Percentiles rank a stretch among this genome's conserved stretches.
phyloP scores from a whole-genome alignment of 768 basidiomycete species.

The Kwoniella heveanensis region DNA sequence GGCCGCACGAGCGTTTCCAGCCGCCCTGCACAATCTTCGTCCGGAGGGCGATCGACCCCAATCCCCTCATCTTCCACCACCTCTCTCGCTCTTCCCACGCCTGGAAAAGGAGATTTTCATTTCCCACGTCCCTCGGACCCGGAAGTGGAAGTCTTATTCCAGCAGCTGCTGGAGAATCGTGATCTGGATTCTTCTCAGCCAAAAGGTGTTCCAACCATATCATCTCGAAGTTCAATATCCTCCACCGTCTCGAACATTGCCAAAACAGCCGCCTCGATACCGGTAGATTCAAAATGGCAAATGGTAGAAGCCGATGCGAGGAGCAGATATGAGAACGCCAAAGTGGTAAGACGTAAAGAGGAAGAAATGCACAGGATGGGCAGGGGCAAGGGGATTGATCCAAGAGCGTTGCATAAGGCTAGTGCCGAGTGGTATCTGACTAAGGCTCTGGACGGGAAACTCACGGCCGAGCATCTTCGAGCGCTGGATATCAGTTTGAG shows the following conservation, averaged over 20 bases:
- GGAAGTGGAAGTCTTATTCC: conserved; percentile 79
- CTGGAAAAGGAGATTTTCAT: conserved; percentile 61
- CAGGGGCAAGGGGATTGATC: conserved; percentile 31
- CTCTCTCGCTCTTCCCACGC: conserved; percentile 14
- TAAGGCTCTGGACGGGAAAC: conserved; percentile 82
- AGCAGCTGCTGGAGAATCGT: conserved; percentile 71
- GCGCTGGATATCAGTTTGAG: conserved; percentile 73
- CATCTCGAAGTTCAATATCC: conserved; percentile 33
- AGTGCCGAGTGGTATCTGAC: conserved; percentile 92
- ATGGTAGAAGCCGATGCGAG: conserved; percentile 83
- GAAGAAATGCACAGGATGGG: conserved; percentile 62
- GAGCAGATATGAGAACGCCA: conserved; percentile 70
- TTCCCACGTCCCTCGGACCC: conserved; percentile 78
- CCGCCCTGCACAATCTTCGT: conserved; percentile 4
- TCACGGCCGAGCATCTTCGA: conserved; percentile 76
- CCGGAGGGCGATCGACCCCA: conserved; percentile 18
- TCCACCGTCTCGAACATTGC: conserved; percentile 24
- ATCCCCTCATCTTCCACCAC: conserved; percentile 14
- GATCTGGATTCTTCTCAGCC: conserved; percentile 59
- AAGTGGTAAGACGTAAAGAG: conserved; percentile 52
- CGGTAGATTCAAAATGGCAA: conserved; percentile 84
- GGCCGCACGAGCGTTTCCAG: conserved; percentile 15
- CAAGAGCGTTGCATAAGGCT: conserved; percentile 61
- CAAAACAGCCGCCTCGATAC: conserved; percentile 58
- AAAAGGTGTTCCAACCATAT: conserved; percentile 22